These are phyloP conservation scores for Hirschfeldia incana DNA, from an alignment of 345 rosid genomes.

Conservation along the genomic window DNA sequence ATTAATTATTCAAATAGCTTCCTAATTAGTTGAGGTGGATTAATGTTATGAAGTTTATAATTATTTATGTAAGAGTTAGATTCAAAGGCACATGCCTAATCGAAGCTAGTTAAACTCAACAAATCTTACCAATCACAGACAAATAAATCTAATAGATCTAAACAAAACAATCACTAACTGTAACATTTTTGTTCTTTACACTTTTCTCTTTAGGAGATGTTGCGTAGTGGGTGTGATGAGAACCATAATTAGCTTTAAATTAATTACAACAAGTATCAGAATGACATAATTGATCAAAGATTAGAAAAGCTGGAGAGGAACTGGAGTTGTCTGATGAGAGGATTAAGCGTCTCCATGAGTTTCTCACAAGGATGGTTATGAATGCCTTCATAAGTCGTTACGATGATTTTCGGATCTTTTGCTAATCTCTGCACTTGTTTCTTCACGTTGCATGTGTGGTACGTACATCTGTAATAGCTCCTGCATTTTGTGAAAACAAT, in stretches of 20 bases:
- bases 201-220: background rate
- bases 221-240: background rate
- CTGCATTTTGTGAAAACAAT: slow-evolving; percentile 29
- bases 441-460: slow-evolving; percentile 92
- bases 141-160: background rate
- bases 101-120: background rate
- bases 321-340: slow-evolving; percentile 83
- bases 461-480: slow-evolving; percentile 90
- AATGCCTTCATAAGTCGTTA: slow-evolving; percentile 80
- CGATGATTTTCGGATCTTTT: slow-evolving; percentile 70
- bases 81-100: background rate
- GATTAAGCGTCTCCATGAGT: slow-evolving; percentile 85
- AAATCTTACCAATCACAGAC: background rate
- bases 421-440: slow-evolving; percentile 85
- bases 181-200: background rate
- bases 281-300: slow-evolving; percentile 14
- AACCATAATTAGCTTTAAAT: background rate
- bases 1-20: background rate
- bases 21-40: background rate
- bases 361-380: slow-evolving; percentile 90
- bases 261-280: background rate
- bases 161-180: background rate
- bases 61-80: background rate
- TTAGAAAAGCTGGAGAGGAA: slow-evolving; percentile 53
- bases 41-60: background rate